Evolutionary conservation across 169 alveolate species (phyloP), one percentile per base, ranked within the genome.

Genomic region (Eimeria zaria): DNA sequence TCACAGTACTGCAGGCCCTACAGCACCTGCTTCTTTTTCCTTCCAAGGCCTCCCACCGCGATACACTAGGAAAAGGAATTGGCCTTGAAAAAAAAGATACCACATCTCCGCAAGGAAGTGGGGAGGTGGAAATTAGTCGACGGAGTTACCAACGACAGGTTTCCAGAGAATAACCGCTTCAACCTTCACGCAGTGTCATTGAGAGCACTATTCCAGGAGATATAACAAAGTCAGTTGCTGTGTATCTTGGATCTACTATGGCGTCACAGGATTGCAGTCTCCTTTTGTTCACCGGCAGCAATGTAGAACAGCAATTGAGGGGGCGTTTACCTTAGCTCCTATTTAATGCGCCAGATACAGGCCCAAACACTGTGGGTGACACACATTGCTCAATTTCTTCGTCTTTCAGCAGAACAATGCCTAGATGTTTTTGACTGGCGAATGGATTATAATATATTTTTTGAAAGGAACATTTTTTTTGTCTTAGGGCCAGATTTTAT

Each of bases 11-110:
- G 74, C 74, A 83, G 91, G 91, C 91, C 51, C 53, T 83, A 51
- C 91, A 58, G 53, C 91, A 58, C 39, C 91, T 83, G 16, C 51
- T 83, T 11, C 88, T 44, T 48, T 76, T 76, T 0, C 64, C 88
- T 11, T 7, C 88, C 8, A 76, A 46, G 88, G 2, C 67, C 30
- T 36, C 48, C 14, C 81, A 71, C 51, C 51, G 53, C 53, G 12
- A 12, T 18, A 71, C 53, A 71, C 3, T 36, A 11, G n/a, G 36
- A 71, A 71, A 71, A 27, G 81, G 30, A 33, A 36, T 4, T 11
- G n/a, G 5, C 18, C 48, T 71, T 71, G 81, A 36, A 39, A 33
- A 33, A 18, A 41, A 36, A 71, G 48, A 30, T 51, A 71, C 12
- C 30, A 5, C 51, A 8, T 18, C 51, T 71, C n/a, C 48, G n/a